These are phyloP conservation scores for Candida parachauliodes DNA, from an alignment of 805 yeast species.

Conservation along the genomic window DNA sequence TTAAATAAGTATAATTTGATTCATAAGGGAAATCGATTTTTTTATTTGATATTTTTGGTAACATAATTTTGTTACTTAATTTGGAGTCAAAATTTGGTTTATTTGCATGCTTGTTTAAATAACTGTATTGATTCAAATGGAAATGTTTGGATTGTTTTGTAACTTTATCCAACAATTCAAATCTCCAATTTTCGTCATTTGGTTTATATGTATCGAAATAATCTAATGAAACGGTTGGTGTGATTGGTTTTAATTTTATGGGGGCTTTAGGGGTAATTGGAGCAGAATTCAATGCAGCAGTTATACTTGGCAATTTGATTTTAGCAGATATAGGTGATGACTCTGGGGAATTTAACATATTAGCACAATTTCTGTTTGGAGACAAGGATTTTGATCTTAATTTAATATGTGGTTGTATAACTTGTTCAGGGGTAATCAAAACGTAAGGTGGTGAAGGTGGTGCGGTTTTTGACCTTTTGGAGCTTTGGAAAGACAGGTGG, in stretches of 20 bases:
- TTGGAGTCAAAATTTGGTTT: slow-evolving; percentile 39
- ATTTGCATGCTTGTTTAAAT: slow-evolving; percentile 20
- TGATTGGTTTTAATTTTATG: slow-evolving; percentile 26
- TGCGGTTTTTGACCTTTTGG: slow-evolving; percentile 43
- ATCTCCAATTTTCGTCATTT: slow-evolving; percentile 43
- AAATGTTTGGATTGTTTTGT: slow-evolving; percentile 22
- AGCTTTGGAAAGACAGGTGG: no score
- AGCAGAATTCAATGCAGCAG: slow-evolving; percentile 27
- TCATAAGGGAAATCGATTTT: slow-evolving; percentile 52
- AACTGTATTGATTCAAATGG: slow-evolving; percentile 26
- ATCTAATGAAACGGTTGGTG: slow-evolving; percentile 42
- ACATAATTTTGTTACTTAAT: slow-evolving; percentile 22
- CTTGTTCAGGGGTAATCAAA: neutral
- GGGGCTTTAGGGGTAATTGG: slow-evolving; percentile 16
- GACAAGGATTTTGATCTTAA: slow-evolving; percentile 26
- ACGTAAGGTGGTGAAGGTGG: slow-evolving; percentile 32
- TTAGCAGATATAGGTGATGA: slow-evolving; percentile 13
- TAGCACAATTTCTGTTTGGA: slow-evolving; percentile 18
- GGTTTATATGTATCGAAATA: slow-evolving; percentile 45
- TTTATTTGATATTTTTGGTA: slow-evolving; percentile 17
- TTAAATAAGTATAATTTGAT: slow-evolving; percentile 49
- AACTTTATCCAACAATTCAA: slow-evolving; percentile 35
- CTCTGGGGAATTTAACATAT: slow-evolving; percentile 19
- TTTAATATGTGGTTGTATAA: neutral
- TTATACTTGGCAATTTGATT: slow-evolving; percentile 31